These are phyloP conservation scores for Beauveria sp. DNA, from an alignment of 2,329 filamentous ascomycete species.

Conservation along the genomic window DNA sequence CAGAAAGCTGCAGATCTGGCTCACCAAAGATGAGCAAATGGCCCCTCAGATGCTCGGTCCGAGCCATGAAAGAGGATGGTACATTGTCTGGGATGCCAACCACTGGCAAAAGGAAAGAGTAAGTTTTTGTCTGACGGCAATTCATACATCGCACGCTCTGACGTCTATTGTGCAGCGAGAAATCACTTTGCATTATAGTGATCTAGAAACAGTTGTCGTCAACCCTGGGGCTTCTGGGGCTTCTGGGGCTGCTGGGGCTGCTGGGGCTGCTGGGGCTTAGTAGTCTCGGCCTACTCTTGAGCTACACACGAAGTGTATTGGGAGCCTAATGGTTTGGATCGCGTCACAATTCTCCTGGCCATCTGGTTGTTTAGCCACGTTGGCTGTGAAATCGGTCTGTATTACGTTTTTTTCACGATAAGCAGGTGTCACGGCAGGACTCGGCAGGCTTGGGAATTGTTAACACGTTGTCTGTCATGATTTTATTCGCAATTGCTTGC, in stretches of 20 bases:
- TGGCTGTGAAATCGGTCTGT: background rate
- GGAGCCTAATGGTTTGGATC: background rate
- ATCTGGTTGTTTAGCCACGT: background rate
- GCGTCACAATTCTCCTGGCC: background rate
- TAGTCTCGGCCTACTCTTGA: background rate
- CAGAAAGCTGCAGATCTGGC: constrained; percentile 58
- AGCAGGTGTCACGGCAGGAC: background rate
- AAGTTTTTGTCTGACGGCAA: constrained; percentile 21
- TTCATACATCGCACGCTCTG: constrained; percentile 8
- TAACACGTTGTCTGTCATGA: background rate
- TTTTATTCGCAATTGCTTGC: background rate
- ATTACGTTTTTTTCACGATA: constrained; percentile 4
- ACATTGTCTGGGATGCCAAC: constrained; percentile 57
- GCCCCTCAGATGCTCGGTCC: constrained; percentile 51
- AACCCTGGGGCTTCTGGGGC: constrained; percentile 18
- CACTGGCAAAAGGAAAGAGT: constrained; percentile 57
- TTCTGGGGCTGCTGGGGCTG: too few species aligned
- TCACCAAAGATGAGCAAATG: constrained; percentile 62
- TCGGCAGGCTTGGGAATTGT: background rate
- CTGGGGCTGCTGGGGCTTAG: constrained; percentile 20
- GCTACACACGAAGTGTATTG: background rate
- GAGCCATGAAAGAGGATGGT: constrained; percentile 56
- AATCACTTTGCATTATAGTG: constrained; percentile 53
- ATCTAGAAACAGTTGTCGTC: constrained; percentile 45
- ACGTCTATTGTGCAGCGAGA: constrained; percentile 39